Evolutionary conservation across 257 asterid species (phyloP), one percentile per base, ranked within the genome.

Genomic region (Nicotiana tomentosiformis): DNA sequence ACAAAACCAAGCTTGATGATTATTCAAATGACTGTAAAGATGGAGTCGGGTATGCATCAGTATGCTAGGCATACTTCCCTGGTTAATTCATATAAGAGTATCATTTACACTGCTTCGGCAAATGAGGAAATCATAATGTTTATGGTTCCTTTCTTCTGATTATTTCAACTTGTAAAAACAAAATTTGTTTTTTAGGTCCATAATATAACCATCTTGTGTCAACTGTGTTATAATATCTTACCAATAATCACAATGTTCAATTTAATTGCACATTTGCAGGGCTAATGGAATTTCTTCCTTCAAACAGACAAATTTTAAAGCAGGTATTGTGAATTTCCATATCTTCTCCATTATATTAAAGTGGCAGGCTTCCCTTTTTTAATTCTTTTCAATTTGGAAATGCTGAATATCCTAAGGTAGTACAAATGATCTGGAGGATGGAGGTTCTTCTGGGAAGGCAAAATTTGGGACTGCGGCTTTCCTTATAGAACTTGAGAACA

Each of bases 401-500:
- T 20, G 3, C n/a, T 51, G 77, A 66, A 14, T 26, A 77, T 32
- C 15, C 70, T 60, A 30, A 85, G 90, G 53, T 61, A 35, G 29
- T 18, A 76, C 12, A 39, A 85, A 53, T 14, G 83, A 80, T 82
- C 18, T 88, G 72, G 98, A 94, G 93, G 86, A 85, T 37, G 97
- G 91, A 39, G 76, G 66, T 87, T 88, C 79, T 29, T 62, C 78
- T 2, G 53, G 83, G 81, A 92, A 90, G 89, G 88, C 98, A 23
- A 90, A 90, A 82, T 90, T 93, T 62, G 99, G 99, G 61, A 96
- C 98, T 3, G 98, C 97, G 5, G 66, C 82, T 86, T 96, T 88
- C 84, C 98, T 96, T 35, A 84, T 96, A 35, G 94, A 96, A 84
- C 94, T 93, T 20, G 99, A 96, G 88, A 92, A 88, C 33, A 92